Evolutionary conservation across 495 filamentous ascomycete species (phyloP).

Genomic region (Podospora fimiseda): DNA sequence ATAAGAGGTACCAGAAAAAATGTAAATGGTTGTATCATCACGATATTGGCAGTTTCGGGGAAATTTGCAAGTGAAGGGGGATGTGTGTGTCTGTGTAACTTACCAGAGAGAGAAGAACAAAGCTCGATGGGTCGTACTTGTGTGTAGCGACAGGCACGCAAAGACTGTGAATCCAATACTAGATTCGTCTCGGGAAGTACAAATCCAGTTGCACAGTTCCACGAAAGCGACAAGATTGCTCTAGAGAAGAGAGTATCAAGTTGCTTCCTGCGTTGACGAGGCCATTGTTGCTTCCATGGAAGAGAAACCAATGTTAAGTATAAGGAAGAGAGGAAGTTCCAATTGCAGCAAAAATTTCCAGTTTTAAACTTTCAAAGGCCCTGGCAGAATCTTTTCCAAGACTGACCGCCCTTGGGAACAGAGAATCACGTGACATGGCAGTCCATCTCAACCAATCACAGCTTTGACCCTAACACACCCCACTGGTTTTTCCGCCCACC

Average conservation of each 20-base stretch:
- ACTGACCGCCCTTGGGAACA: not conserved
- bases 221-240: not conserved
- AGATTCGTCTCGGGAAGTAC: not conserved
- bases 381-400: conserved; percentile 12
- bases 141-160: not conserved
- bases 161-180: not conserved
- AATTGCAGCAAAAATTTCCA: conserved; percentile 7
- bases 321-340: conserved; percentile 1
- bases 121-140: not conserved
- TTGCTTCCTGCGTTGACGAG: not conserved
- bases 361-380: conserved; percentile 7
- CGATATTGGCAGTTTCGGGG: conserved; percentile 15
- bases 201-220: too few species aligned
- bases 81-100: conserved; percentile 4
- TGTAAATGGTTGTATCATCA: conserved; percentile 44
- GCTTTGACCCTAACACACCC: conserved; percentile 13
- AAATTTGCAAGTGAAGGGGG: not conserved
- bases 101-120: conserved; percentile 2
- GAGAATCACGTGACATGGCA: not conserved
- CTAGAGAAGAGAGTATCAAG: not conserved
- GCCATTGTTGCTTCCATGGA: too few species aligned
- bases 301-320: too few species aligned
- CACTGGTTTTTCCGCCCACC: conserved; percentile 16
- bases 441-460: conserved; percentile 12
- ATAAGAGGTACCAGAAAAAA: conserved; percentile 62